Base-by-base conservation (phyloP, 495 filamentous ascomycete species). In the Neurospora sp. region DNA sequence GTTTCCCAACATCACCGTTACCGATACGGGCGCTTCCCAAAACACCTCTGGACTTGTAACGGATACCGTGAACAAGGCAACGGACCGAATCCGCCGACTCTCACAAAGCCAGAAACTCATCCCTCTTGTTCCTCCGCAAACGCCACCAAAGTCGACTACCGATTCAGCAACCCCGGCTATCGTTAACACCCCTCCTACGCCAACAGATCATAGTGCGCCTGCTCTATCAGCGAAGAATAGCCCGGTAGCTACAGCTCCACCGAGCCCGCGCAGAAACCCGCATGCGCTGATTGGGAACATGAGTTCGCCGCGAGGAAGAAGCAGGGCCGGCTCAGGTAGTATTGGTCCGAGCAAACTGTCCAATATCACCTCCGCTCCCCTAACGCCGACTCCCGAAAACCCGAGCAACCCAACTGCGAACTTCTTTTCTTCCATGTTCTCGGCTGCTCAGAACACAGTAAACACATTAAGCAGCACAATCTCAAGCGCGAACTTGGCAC, bases 361-460 rank as follows among this genome's bases (percentile, higher is more conserved):
- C 10, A 94, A 91, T 74, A 90, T 91, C 59, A 88, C 93, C 40
- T 84, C 91, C 8, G 87, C 91, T 38, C 88, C 89, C 8, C 80
- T 96, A 61, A 92, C 92, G 40, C 94, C 96, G 17, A 92, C 89
- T 3, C 86, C 86, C 12, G 86, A 89, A 73, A 84, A 81, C 70
- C 83, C 84, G 9, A 82, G 76, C 70, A 78, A 78, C 27, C 73
- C 78, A 4, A 76, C 78, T 17, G 75, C 83, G 61, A 93, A 94
- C 0, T 99, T 99, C 81, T 99, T 99, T 80, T 95, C 93, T 8
- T 92, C 90, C 17, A 91, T 98, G 78, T 93, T 99, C 76, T 94
- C 93, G 40, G 95, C 90, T 39, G 94, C 95, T 17, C 96, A 98
- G 78, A 98, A 92, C 82, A 95, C 96, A 45, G 95, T 96, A n/a